Conservation (phyloP, 176 grass and related monocot species). For the Oropetium thomaeum region DNA sequence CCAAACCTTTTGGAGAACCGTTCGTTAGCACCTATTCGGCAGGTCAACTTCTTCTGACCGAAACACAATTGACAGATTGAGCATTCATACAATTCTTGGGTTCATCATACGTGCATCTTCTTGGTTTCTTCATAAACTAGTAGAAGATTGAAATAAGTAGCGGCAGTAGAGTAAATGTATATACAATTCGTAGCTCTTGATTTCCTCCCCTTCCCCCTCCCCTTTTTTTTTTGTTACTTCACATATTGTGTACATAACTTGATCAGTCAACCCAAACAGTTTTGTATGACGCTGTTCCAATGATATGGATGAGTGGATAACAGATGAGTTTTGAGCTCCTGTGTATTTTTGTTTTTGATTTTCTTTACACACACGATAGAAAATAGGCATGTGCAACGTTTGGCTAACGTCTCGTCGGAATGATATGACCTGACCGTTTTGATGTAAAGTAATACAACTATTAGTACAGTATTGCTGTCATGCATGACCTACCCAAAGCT, state of each 20-base stretch:
- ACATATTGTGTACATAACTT: constrained; percentile 31
- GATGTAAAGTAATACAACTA: not conserved
- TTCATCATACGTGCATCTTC: constrained; percentile 17
- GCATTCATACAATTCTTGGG: constrained; percentile 16
- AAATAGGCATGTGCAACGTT: too few species aligned
- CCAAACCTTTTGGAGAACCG: constrained; percentile 51
- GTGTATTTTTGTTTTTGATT: too few species aligned
- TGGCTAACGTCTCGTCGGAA: not conserved
- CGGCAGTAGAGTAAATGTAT: constrained; percentile 38
- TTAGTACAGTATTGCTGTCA: too few species aligned
- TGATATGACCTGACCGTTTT: constrained; percentile 24
- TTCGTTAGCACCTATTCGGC: constrained; percentile 58
- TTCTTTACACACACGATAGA: too few species aligned
- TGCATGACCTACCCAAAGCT: not conserved
- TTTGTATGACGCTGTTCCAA: constrained; percentile 22
- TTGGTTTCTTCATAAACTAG: not conserved
- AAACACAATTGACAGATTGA: constrained; percentile 28
- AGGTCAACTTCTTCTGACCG: constrained; percentile 64
- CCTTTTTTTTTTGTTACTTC: not conserved
- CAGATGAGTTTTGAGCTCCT: not conserved
- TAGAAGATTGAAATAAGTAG: constrained; percentile 29
- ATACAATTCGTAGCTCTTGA: constrained; percentile 14
- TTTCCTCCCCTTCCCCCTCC: not conserved
- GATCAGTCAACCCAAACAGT: constrained; percentile 12
- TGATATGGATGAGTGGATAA: not conserved